These are phyloP conservation scores for Candida succiphila DNA, from an alignment of 805 yeast genomes.

Conservation along the genomic window DNA sequence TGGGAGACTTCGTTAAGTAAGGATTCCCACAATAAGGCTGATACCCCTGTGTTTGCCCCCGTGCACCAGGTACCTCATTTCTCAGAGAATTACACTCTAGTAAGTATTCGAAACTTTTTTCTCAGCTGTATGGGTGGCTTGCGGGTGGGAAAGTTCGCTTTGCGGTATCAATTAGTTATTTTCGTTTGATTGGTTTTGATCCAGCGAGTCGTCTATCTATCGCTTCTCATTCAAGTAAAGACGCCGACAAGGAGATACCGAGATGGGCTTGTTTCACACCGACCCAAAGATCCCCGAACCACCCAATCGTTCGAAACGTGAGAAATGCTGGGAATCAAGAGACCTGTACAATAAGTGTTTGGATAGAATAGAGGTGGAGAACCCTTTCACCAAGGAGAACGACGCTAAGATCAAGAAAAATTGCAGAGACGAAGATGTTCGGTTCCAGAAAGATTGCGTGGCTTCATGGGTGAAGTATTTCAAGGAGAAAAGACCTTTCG, in stretches of 20 bases:
- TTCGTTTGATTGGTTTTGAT: too few relatives aligned
- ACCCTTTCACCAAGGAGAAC: conserved; percentile 51
- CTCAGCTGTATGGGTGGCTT: too few relatives aligned
- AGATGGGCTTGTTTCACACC: conserved; percentile 44
- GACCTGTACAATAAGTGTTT: conserved; percentile 72
- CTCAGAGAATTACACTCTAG: not conserved
- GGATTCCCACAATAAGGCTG: not conserved
- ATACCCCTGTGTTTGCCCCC: not conserved
- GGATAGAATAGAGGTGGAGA: conserved; percentile 53
- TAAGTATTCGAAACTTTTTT: not conserved
- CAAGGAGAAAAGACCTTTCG: conserved; percentile 81
- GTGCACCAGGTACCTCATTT: not conserved
- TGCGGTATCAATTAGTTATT: not conserved
- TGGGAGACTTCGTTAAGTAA: not conserved
- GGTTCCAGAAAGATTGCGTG: conserved; percentile 68
- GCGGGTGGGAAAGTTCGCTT: not conserved
- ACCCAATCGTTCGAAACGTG: conserved; percentile 55
- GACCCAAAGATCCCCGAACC: conserved; percentile 22
- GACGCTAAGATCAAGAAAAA: conserved; percentile 35
- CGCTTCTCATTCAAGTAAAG: too few relatives aligned
- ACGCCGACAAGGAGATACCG: too few relatives aligned
- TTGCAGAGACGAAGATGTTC: conserved; percentile 49
- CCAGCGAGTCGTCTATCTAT: too few relatives aligned
- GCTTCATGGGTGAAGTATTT: conserved; percentile 85
- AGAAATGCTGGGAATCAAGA: conserved; percentile 84